Conservation (phyloP, 345 rosid species). For the Hypericum androsaemum region DNA sequence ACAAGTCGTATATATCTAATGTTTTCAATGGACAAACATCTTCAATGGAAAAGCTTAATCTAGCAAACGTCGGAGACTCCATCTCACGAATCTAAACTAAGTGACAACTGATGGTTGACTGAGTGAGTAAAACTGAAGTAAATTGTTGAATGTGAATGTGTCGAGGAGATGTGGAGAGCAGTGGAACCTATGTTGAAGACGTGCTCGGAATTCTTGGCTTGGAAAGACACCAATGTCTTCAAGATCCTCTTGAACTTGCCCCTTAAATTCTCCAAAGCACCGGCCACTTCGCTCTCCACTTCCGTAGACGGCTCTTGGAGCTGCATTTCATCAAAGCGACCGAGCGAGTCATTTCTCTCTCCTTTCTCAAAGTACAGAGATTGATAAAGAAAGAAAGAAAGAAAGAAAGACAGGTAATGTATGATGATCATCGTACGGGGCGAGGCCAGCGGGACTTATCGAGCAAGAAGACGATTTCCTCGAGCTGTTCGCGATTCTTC, state of each 20-base stretch:
- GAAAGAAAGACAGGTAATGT: not conserved
- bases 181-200: conserved; percentile 67
- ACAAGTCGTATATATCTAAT: too few relatives aligned
- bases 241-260: conserved; percentile 36
- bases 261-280: conserved; percentile 25
- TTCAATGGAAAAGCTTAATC: too few relatives aligned
- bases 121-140: not conserved
- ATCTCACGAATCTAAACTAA: too few relatives aligned
- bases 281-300: conserved; percentile 40
- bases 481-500: conserved; percentile 87
- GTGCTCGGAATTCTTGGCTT: conserved; percentile 66
- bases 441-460: conserved; percentile 60
- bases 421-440: conserved; percentile 24
- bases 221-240: conserved; percentile 52
- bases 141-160: conserved; percentile 5
- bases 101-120: too few relatives aligned
- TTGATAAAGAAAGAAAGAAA: not conserved
- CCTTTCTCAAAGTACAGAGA: too few relatives aligned
- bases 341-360: not conserved
- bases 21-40: too few relatives aligned
- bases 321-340: conserved; percentile 24
- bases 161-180: too few relatives aligned
- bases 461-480: conserved; percentile 70
- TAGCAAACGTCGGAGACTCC: too few relatives aligned
- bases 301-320: conserved; percentile 53